A percentile compares a stretch with the other conserved stretches of the same genome.
Conservation (phyloP, 1,284 basidiomycete species). For the Anthracocystis walkeri region DNA sequence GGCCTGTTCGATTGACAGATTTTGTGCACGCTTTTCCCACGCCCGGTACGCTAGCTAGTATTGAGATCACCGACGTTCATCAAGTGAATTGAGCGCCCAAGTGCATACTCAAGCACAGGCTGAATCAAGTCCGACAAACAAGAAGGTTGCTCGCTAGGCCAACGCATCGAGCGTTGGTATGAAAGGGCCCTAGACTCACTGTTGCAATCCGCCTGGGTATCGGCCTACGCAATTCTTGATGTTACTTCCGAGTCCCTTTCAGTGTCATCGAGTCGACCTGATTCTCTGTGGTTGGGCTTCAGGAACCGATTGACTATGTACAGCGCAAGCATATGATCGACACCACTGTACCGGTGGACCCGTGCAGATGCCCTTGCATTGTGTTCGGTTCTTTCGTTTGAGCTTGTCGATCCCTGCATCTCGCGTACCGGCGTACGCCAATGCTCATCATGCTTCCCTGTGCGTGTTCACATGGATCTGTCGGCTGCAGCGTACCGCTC, state of each 20-base stretch:
- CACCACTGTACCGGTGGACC: conserved; percentile 6
- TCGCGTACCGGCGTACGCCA: background rate
- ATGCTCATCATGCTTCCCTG: background rate
- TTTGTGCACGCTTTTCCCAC: background rate
- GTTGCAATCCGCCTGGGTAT: no score
- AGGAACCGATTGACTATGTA: background rate
- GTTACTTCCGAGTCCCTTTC: background rate
- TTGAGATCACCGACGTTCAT: background rate
- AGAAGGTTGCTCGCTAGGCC: background rate
- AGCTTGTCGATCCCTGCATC: conserved; percentile 2
- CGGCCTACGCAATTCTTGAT: background rate
- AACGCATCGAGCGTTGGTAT: background rate
- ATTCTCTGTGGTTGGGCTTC: background rate
- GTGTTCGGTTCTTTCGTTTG: conserved; percentile 1
- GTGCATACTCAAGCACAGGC: background rate
- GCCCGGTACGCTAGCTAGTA: background rate
- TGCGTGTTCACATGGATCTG: background rate
- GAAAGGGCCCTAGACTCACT: background rate
- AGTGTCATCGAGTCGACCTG: background rate
- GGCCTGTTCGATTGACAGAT: background rate
- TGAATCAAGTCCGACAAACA: background rate
- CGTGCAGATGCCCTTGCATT: conserved; percentile 11
- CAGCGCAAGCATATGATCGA: background rate
- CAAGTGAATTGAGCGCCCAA: background rate
- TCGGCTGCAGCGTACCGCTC: background rate